Conservation (phyloP, 352 stramenopile genomes). For the Globisporangium paroecandrum region DNA sequence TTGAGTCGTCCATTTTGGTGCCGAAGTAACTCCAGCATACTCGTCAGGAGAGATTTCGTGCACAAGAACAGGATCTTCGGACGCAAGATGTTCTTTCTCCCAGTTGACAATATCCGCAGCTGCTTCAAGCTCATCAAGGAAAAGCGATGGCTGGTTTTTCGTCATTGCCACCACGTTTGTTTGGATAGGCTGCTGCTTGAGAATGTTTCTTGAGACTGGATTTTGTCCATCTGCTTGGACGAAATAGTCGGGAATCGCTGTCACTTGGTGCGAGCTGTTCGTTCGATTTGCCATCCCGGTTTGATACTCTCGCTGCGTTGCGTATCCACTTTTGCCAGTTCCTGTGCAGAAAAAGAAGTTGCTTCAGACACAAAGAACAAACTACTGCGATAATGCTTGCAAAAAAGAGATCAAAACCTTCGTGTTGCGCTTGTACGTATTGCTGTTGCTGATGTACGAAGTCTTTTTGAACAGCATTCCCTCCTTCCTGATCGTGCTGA, state of each 20-base stretch:
- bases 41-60: conserved; percentile 16
- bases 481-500: neutral
- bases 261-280: neutral
- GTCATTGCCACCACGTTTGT: neutral
- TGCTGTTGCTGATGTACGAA: neutral
- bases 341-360: neutral
- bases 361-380: neutral
- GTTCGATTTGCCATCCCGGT: neutral
- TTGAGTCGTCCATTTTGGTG: neutral
- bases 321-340: neutral
- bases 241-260: neutral
- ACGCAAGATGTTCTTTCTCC: conserved; percentile 20
- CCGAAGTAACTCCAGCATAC: neutral
- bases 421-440: neutral
- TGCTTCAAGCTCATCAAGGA: conserved; percentile 25
- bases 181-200: conserved; percentile 7
- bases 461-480: neutral
- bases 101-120: conserved; percentile 20
- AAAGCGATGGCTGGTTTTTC: conserved; percentile 7
- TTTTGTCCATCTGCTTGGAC: neutral
- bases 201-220: neutral
- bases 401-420: neutral
- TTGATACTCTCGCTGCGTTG: neutral
- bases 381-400: no score
- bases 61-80: conserved; percentile 4